Evolutionary conservation across 78 protist species (phyloP).

Genomic region (Chrysochromulina tobinii): DNA sequence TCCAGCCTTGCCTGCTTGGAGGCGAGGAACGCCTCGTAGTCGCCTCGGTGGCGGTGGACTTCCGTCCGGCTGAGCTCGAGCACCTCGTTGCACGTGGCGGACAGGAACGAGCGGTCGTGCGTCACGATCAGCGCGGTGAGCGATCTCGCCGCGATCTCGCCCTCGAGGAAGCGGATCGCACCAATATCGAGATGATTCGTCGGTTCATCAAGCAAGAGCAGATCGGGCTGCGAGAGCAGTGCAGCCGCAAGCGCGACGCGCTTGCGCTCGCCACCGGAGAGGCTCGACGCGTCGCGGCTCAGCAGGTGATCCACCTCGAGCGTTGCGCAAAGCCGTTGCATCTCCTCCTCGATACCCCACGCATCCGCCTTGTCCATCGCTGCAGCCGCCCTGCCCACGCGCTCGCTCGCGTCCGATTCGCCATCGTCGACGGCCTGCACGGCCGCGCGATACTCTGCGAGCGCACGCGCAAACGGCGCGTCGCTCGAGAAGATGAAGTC

Average conservation of each 20-base stretch:
- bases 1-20: background rate
- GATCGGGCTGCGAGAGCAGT: slow-evolving; percentile 28
- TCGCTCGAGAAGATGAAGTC: background rate
- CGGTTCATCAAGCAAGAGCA: slow-evolving; percentile 68
- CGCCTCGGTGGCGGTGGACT: background rate
- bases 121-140: slow-evolving; percentile 4
- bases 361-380: background rate
- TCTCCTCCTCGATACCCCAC: background rate
- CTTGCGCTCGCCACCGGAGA: slow-evolving; percentile 42
- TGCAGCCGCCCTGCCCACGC: background rate
- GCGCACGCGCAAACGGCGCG: background rate
- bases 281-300: background rate
- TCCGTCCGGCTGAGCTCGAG: background rate
- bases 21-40: background rate
- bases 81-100: background rate
- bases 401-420: background rate
- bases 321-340: background rate
- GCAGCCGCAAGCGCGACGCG: slow-evolving; percentile 29
- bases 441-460: background rate
- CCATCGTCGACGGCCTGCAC: background rate
- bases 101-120: slow-evolving; percentile 43
- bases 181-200: slow-evolving; percentile 47
- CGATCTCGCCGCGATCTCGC: background rate
- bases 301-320: background rate
- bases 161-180: background rate